Evolutionary conservation across 257 asterid species (phyloP), one percentile per base, ranked within the genome.

Genomic region (Eucommia ulmoides): DNA sequence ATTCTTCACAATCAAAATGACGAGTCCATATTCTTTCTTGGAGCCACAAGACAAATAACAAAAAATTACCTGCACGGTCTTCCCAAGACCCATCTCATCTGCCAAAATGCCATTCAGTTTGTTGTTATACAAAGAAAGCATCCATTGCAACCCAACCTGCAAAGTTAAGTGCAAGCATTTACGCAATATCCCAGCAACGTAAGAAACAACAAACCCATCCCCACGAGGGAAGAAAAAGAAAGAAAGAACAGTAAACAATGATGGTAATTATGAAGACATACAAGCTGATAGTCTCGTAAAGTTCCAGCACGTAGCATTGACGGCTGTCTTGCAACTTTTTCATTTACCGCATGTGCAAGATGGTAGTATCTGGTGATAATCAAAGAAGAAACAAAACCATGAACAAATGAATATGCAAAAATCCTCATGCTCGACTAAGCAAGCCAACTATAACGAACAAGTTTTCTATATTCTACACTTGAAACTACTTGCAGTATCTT

Each of bases 81-180:
- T 91, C 60, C 99, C 99, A 46, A 91, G 95, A 60, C 99, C 99
- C 99, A 91, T 91, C 80, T 91, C 99, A 74, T 91, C 99, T 33
- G 99, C 99, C 82, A 91, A 84, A 60, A 91, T 91, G 56, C 99
- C 99, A 72, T 91, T 91, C 53, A 91, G 66, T 65, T 91, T 91
- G 73, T 91, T 91, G 64, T 91, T 91, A 65, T 87, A 91, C 70
- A 91, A 76, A 45, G 99, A 91, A 47, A 91, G 82, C 99, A 91
- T 91, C 99, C 99, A 91, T 80, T 91, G 99, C 80, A 91, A 74
- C 54, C 99, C 99, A 50, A 91, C 99, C 99, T 91, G 82, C 75
- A 76, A 46, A 59, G 51, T 65, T 61, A 47, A 50, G 65, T 55
- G 11, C 21, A 60, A 62, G 15, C 33, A 50, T 19, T 58, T 54